phyloP scores from a whole-genome alignment of 495 filamentous ascomycete genomes.

The Trichoderma erinaceum region DNA sequence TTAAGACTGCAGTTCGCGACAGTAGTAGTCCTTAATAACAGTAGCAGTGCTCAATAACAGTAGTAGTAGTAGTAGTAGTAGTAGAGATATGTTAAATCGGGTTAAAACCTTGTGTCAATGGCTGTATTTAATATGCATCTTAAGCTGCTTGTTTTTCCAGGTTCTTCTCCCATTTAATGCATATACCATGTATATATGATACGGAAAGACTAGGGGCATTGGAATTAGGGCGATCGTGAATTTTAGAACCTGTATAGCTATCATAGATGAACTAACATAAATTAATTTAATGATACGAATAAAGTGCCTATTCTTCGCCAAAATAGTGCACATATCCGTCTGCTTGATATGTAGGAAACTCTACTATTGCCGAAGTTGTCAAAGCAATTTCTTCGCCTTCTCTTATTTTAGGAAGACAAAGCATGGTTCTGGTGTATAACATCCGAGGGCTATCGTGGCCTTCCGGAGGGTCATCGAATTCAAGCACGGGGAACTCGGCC shows the following conservation, averaged over 20 bases:
- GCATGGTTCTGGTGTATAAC: background rate
- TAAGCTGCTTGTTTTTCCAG: too few species aligned
- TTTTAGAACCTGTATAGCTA: too few species aligned
- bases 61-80: background rate
- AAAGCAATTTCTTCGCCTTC: background rate
- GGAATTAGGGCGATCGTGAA: too few species aligned
- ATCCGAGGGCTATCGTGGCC: background rate
- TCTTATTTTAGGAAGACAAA: background rate
- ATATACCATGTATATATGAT: too few species aligned
- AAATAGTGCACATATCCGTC: conserved; percentile 4
- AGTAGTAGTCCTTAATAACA: too few species aligned
- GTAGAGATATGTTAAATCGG: too few species aligned
- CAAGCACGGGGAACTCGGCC: background rate
- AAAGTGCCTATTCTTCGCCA: background rate
- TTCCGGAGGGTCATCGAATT: background rate
- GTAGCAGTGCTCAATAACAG: too few species aligned
- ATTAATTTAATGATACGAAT: background rate
- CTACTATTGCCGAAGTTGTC: background rate
- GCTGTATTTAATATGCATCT: too few species aligned
- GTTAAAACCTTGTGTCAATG: too few species aligned
- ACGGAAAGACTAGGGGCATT: too few species aligned
- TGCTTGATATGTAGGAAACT: background rate
- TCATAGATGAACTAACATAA: background rate
- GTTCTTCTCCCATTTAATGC: too few species aligned
- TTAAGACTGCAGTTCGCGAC: too few species aligned